phyloP scores from a whole-genome alignment of 106 monocot species.

The Dactylorhiza incarnata region DNA sequence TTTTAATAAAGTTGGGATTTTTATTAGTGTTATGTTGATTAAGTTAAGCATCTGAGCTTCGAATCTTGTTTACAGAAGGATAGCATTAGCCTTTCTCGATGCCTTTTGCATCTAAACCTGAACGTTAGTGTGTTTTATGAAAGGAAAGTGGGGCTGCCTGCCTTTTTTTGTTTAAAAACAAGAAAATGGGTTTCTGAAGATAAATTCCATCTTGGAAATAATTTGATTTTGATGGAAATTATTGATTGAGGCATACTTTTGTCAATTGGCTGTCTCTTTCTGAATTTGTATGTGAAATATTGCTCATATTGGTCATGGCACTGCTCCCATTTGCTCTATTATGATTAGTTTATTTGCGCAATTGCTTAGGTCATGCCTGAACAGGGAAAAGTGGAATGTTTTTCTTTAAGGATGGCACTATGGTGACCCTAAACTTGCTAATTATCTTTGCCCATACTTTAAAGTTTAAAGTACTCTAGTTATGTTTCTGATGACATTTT shows the following conservation, averaged over 20 bases:
- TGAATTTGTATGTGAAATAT: not conserved
- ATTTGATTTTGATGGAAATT: not conserved
- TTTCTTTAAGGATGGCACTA: not conserved
- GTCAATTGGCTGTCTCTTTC: not conserved
- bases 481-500: not conserved
- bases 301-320: not conserved
- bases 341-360: not conserved
- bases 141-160: not conserved
- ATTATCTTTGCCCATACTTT: not conserved
- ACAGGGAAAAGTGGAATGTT: not conserved
- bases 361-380: not conserved
- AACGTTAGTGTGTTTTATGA: not conserved
- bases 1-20: not conserved
- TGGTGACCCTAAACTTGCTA: not conserved
- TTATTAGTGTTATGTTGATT: not conserved
- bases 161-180: not conserved
- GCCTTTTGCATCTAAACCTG: not conserved
- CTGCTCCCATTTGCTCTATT: not conserved
- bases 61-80: not conserved
- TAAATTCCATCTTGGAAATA: not conserved
- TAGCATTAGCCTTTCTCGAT: not conserved
- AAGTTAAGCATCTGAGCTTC: not conserved
- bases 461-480: not conserved
- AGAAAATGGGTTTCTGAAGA: not conserved
- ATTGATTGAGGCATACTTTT: not conserved